Evolutionary conservation across 2,329 filamentous ascomycete genomes (phyloP).

Genomic region (Fusarium sp.): DNA sequence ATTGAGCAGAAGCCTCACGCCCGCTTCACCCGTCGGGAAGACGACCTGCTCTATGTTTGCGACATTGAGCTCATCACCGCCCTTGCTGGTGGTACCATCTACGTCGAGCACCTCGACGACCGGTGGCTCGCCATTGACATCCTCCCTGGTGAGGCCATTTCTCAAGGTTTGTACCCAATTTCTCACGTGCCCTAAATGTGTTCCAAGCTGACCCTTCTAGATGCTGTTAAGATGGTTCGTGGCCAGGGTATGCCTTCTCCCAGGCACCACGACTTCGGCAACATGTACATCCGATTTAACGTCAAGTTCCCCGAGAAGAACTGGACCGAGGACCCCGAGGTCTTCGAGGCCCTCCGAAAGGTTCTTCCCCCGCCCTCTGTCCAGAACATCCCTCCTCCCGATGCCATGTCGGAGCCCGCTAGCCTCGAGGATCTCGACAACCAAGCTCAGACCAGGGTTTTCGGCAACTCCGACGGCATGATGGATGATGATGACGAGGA

Average conservation of each 20-base stretch:
- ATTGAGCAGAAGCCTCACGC: slow-evolving; percentile 99
- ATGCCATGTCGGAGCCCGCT: slow-evolving; percentile 92
- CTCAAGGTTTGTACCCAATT: slow-evolving; percentile 74
- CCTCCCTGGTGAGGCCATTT: slow-evolving; percentile 92
- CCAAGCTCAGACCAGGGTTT: slow-evolving; percentile 71
- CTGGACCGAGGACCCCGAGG: slow-evolving; percentile 72
- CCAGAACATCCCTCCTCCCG: slow-evolving; percentile 75
- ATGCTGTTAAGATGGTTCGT: slow-evolving; percentile 90
- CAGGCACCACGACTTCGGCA: slow-evolving; percentile 94
- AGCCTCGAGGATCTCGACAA: slow-evolving; percentile 87
- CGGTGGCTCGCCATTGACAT: slow-evolving; percentile 96
- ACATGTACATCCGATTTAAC: slow-evolving; percentile 96
- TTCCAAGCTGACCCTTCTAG: slow-evolving; percentile 58
- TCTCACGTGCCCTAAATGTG: neutral
- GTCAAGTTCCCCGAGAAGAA: slow-evolving; percentile 94
- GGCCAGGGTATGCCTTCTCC: slow-evolving; percentile 98
- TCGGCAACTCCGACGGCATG: slow-evolving; percentile 67
- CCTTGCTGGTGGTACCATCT: slow-evolving; percentile 88
- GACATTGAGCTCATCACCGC: slow-evolving; percentile 97
- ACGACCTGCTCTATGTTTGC: slow-evolving; percentile 94
- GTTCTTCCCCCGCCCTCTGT: slow-evolving; percentile 79
- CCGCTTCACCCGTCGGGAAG: slow-evolving; percentile 94
- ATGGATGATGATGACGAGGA: slow-evolving; percentile 85
- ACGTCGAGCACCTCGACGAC: slow-evolving; percentile 96
- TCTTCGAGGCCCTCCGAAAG: slow-evolving; percentile 82